These are phyloP conservation scores for Ustilago sp. DNA, from an alignment of 1,284 basidiomycete genomes.

Conservation along the genomic window DNA sequence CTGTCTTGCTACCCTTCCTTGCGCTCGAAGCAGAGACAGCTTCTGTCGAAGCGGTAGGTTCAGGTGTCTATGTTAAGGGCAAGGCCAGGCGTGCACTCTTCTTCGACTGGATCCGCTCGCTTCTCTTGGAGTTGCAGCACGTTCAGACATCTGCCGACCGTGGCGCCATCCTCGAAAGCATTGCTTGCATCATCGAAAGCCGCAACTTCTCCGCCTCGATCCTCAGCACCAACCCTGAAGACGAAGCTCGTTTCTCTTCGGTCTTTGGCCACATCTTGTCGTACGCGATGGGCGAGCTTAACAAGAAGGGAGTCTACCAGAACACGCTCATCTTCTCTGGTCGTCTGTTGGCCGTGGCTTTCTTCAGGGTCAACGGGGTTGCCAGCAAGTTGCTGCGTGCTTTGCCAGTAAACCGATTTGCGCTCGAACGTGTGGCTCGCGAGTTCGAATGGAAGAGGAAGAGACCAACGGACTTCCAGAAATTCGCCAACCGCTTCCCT, in stretches of 20 bases:
- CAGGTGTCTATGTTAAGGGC: constrained; percentile 40
- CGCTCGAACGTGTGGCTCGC: constrained; percentile 58
- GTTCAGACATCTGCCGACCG: constrained; percentile 65
- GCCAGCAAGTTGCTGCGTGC: constrained; percentile 64
- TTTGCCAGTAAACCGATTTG: constrained; percentile 64
- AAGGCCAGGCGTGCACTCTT: constrained; percentile 58
- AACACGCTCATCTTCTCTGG: constrained; percentile 67
- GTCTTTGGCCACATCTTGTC: constrained; percentile 63
- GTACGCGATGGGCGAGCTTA: constrained; percentile 66
- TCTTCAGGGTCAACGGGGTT: constrained; percentile 62
- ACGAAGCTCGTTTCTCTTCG: constrained; percentile 55
- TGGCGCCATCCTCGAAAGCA: constrained; percentile 64
- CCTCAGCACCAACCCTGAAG: constrained; percentile 49
- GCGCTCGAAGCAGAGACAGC: constrained; percentile 64
- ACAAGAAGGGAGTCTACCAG: constrained; percentile 68
- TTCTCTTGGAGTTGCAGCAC: constrained; percentile 62
- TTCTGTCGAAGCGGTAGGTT: constrained; percentile 44
- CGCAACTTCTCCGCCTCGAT: constrained; percentile 58
- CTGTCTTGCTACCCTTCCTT: constrained; percentile 62
- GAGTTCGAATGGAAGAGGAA: constrained; percentile 59
- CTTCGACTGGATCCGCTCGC: constrained; percentile 64
- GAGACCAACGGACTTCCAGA: constrained; percentile 44
- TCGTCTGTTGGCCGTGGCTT: constrained; percentile 61
- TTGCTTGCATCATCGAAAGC: constrained; percentile 64
- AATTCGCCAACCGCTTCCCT: constrained; percentile 55